Percentiles rank a stretch among this genome's conserved stretches.
These are phyloP conservation scores for Lactifluus piperatus DNA, from an alignment of 768 basidiomycete genomes.

Conservation along the genomic window DNA sequence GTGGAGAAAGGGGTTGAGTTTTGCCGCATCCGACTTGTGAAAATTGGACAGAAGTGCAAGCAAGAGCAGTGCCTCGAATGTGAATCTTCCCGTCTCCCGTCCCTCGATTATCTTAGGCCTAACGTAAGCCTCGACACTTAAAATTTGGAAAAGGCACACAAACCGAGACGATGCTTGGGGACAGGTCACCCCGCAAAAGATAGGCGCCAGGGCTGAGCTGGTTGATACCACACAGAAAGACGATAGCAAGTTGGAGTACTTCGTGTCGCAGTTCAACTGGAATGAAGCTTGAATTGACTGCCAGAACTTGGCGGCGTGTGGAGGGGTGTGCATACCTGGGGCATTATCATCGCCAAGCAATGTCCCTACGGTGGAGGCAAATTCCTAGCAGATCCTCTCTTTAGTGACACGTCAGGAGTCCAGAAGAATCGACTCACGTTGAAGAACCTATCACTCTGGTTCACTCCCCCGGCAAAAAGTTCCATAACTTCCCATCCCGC, in stretches of 20 bases:
- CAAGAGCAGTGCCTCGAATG: constrained; percentile 52
- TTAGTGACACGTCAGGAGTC: background rate
- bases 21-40: constrained; percentile 64
- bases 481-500: constrained; percentile 72
- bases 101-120: constrained; percentile 43
- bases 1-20: constrained; percentile 56
- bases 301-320: background rate
- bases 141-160: constrained; percentile 20
- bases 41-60: constrained; percentile 60
- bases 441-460: constrained; percentile 49
- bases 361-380: constrained; percentile 40
- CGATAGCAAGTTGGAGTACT: constrained; percentile 47
- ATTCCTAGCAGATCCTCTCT: constrained; percentile 31
- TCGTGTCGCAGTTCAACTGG: constrained; percentile 43
- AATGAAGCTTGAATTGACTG: constrained; percentile 20
- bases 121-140: background rate
- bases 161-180: constrained; percentile 44
- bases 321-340: constrained; percentile 32
- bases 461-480: constrained; percentile 51
- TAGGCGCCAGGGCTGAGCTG: constrained; percentile 67
- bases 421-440: constrained; percentile 31
- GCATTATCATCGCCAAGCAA: constrained; percentile 37
- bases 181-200: constrained; percentile 54
- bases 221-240: constrained; percentile 49
- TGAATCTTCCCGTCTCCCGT: constrained; percentile 44